phyloP scores from a whole-genome alignment of 2,329 filamentous ascomycete species.

The Alternaria gansuensis region DNA sequence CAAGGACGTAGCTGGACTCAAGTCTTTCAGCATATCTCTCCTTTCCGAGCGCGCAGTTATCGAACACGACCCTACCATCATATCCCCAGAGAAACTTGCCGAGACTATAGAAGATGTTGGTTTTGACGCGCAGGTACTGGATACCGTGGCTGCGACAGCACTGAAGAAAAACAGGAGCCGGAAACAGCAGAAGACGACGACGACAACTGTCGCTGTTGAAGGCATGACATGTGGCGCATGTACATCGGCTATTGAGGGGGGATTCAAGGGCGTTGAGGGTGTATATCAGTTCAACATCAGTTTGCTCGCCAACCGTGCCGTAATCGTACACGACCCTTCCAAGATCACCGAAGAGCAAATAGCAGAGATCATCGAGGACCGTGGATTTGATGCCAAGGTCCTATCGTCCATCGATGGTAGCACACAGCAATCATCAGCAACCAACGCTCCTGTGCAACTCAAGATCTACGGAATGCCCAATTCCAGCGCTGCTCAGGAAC shows the following conservation, averaged over 20 bases:
- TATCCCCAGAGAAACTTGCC: conserved; percentile 63
- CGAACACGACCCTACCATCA: conserved; percentile 72
- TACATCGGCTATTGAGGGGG: conserved; percentile 87
- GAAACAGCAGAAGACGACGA: conserved; percentile 62
- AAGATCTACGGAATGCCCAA: conserved; percentile 84
- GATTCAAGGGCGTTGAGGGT: conserved; percentile 79
- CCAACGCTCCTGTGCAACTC: conserved; percentile 73
- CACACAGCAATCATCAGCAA: conserved; percentile 61
- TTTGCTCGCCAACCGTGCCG: conserved; percentile 87
- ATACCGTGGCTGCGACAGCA: conserved; percentile 65
- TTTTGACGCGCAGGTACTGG: conserved; percentile 81
- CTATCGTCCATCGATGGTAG: conserved; percentile 75
- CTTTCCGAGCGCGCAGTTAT: conserved; percentile 86
- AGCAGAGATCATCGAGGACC: conserved; percentile 83
- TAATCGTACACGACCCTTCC: conserved; percentile 81
- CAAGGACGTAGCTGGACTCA: conserved; percentile 75
- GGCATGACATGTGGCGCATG: conserved; percentile 99
- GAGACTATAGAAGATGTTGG: conserved; percentile 73
- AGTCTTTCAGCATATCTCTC: conserved; percentile 81
- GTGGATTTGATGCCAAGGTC: conserved; percentile 87
- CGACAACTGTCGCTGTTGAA: conserved; percentile 87
- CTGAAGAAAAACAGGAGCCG: conserved; percentile 48
- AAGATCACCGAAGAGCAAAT: conserved; percentile 78
- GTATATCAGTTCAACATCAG: conserved; percentile 93
- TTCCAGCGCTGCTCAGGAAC: conserved; percentile 71